Conservation (phyloP, 2,329 filamentous ascomycete species). For the Xenoacremonium recifei region DNA sequence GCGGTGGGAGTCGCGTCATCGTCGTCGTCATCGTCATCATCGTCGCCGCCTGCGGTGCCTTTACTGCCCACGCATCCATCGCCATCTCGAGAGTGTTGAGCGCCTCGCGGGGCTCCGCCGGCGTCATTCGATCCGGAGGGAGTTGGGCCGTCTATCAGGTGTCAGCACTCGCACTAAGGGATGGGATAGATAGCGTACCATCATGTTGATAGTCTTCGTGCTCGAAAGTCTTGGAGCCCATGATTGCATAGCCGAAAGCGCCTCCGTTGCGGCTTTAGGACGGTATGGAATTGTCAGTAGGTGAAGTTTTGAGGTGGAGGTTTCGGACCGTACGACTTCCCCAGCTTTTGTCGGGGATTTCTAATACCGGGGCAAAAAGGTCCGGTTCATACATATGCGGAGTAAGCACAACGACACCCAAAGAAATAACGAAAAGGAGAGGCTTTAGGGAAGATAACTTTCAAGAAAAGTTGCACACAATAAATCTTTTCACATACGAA, state of each 20-base stretch:
- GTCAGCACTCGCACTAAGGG: conserved; percentile 14
- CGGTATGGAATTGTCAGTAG: too few species aligned
- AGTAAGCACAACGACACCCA: too few species aligned
- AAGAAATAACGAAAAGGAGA: too few species aligned
- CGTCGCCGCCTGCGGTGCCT: conserved; percentile 28
- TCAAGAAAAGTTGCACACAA: too few species aligned
- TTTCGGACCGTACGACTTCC: too few species aligned
- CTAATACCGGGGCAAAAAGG: too few species aligned
- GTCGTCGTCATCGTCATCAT: conserved; percentile 16
- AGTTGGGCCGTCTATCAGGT: conserved; percentile 14
- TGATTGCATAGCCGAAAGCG: not conserved
- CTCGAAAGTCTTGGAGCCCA: conserved; percentile 9
- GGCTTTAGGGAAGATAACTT: too few species aligned
- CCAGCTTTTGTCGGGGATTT: too few species aligned
- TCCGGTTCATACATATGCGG: too few species aligned
- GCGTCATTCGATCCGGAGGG: conserved; percentile 7
- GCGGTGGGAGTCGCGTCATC: conserved; percentile 11
- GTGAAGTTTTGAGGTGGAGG: too few species aligned
- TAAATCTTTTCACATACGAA: too few species aligned
- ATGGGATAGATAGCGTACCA: conserved; percentile 1
- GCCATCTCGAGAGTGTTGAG: conserved; percentile 40
- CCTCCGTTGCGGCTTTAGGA: too few species aligned
- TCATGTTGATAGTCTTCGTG: conserved; percentile 4
- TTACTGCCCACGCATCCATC: conserved; percentile 37
- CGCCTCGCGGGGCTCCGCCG: conserved; percentile 42